These are phyloP conservation scores for Monilinia aucupariae DNA, from an alignment of 2,329 filamentous ascomycete species.

Conservation along the genomic window DNA sequence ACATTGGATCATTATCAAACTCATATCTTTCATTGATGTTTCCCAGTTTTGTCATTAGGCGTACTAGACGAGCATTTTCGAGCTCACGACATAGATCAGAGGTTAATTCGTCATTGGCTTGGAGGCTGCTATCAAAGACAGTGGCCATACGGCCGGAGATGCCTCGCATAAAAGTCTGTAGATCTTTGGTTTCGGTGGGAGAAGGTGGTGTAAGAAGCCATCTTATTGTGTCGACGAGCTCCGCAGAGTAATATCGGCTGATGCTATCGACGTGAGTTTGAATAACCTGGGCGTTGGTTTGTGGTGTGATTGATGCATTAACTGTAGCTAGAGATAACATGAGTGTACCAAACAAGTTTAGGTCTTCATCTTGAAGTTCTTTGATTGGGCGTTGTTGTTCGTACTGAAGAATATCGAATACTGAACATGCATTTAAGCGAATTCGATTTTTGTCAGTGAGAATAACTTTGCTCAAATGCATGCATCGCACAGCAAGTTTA, in stretches of 20 bases:
- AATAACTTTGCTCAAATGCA: constrained; percentile 84
- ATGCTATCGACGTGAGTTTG: constrained; percentile 75
- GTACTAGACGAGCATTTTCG: constrained; percentile 81
- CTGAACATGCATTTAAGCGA: constrained; percentile 78
- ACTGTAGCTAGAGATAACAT: constrained; percentile 78
- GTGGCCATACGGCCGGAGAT: constrained; percentile 74
- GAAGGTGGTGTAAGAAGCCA: constrained; percentile 65
- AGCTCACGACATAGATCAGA: constrained; percentile 72
- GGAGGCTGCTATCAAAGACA: constrained; percentile 72
- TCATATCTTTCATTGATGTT: constrained; percentile 87
- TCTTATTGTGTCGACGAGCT: constrained; percentile 70
- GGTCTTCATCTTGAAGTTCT: constrained; percentile 83
- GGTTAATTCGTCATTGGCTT: constrained; percentile 68
- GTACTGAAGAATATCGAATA: constrained; percentile 83
- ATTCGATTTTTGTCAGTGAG: constrained; percentile 87
- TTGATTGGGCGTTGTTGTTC: constrained; percentile 62
- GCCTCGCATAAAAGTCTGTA: constrained; percentile 72
- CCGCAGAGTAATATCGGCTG: constrained; percentile 67
- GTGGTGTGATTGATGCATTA: constrained; percentile 41
- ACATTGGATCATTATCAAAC: constrained; percentile 67
- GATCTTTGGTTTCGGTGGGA: constrained; percentile 65
- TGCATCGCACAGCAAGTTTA: constrained; percentile 76
- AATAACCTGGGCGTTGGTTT: constrained; percentile 37
- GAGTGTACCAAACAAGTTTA: constrained; percentile 76
- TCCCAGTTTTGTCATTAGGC: constrained; percentile 75